Percentiles rank a stretch among this genome's conserved stretches.
Evolutionary conservation across 371 early-diverging fungal species (phyloP).

Genomic region (Capillidium heterosporum): DNA sequence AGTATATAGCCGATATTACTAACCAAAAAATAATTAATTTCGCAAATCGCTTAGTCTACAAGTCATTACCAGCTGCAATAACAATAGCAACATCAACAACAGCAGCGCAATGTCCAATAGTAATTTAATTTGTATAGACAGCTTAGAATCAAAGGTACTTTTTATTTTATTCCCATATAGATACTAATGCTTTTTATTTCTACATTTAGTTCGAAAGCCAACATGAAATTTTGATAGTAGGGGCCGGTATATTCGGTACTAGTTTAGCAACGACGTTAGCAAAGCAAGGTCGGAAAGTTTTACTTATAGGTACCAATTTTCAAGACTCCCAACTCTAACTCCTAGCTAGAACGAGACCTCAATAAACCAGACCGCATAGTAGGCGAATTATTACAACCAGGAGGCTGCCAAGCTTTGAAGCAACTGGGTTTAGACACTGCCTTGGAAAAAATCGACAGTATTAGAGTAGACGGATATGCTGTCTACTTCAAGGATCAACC

Average conservation of each 20-base stretch:
- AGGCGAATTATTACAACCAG: constrained; percentile 89
- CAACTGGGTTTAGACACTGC: constrained; percentile 56
- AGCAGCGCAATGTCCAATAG: too few relatives aligned
- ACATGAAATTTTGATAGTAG: constrained; percentile 63
- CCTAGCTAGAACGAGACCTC: constrained; percentile 57
- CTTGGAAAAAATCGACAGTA: constrained; percentile 70
- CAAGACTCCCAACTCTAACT: background rate
- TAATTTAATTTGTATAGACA: too few relatives aligned
- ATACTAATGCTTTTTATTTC: too few relatives aligned
- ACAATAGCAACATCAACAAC: too few relatives aligned
- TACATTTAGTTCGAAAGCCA: too few relatives aligned
- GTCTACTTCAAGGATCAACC: constrained; percentile 33
- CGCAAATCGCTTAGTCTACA: too few relatives aligned
- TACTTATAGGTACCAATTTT: constrained; percentile 30
- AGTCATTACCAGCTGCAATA: too few relatives aligned
- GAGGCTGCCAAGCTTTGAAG: constrained; percentile 65
- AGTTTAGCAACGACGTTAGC: constrained; percentile 64
- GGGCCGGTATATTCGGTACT: constrained; percentile 79
- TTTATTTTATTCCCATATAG: too few relatives aligned
- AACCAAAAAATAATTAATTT: too few relatives aligned
- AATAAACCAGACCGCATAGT: constrained; percentile 88
- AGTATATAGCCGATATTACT: too few relatives aligned
- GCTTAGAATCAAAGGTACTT: too few relatives aligned
- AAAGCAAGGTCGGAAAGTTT: constrained; percentile 42
- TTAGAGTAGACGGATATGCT: constrained; percentile 71